These are phyloP conservation scores for Aspergillus biplanus DNA, from an alignment of 495 filamentous ascomycete species.

Conservation along the genomic window DNA sequence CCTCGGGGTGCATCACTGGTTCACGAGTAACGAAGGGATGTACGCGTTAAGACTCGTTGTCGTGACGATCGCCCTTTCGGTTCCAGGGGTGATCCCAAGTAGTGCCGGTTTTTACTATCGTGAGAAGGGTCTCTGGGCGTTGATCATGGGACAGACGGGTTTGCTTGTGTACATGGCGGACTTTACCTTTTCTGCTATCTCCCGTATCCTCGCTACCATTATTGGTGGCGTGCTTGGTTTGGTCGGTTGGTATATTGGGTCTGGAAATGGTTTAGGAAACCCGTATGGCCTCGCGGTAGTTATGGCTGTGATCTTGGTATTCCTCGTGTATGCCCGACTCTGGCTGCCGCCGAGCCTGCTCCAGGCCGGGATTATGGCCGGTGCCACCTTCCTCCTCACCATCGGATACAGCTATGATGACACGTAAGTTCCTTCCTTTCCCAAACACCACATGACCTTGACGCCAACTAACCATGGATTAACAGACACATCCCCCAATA, in stretches of 20 bases:
- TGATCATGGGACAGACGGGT: slow-evolving; percentile 52
- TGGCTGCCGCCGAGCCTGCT: slow-evolving; percentile 37
- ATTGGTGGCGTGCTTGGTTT: slow-evolving; percentile 45
- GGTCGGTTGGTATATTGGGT: slow-evolving; percentile 52
- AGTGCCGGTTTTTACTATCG: slow-evolving; percentile 50
- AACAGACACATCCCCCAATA: slow-evolving; percentile 41
- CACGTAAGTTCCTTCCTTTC: slow-evolving; percentile 27
- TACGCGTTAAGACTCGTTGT: slow-evolving; percentile 44
- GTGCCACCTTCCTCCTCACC: slow-evolving; percentile 46
- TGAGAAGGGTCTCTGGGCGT: slow-evolving; percentile 49
- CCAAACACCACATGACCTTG: neutral
- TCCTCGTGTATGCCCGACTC: slow-evolving; percentile 45
- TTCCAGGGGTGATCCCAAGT: slow-evolving; percentile 41
- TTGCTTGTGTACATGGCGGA: slow-evolving; percentile 50
- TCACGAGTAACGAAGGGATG: slow-evolving; percentile 35
- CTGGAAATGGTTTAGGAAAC: slow-evolving; percentile 45
- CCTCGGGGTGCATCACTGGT: slow-evolving; percentile 31
- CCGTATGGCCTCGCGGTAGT: slow-evolving; percentile 45
- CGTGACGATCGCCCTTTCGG: slow-evolving; percentile 45
- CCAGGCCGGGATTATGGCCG: slow-evolving; percentile 41
- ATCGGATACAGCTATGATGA: slow-evolving; percentile 45
- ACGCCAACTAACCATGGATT: neutral
- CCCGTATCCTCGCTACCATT: slow-evolving; percentile 39
- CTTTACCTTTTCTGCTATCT: slow-evolving; percentile 43
- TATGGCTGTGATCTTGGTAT: slow-evolving; percentile 36